Evolutionary conservation across 768 basidiomycete species (phyloP).

Genomic region (Pleurotus citrinopileatus): DNA sequence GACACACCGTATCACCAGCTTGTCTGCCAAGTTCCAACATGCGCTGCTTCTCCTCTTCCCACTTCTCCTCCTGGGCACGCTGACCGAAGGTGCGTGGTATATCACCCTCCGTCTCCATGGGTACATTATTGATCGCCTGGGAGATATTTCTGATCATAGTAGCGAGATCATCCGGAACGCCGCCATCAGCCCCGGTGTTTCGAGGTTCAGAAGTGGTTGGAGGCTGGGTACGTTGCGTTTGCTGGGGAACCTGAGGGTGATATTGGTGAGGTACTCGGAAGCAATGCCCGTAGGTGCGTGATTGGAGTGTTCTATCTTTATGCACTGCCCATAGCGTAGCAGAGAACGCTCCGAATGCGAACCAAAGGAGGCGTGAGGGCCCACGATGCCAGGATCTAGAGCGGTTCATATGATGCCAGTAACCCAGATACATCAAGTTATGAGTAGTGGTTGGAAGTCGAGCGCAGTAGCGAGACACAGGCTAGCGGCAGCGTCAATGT

Average conservation of each 20-base stretch:
- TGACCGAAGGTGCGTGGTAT: slow-evolving; percentile 16
- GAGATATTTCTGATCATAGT: slow-evolving; percentile 20
- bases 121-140: slow-evolving; percentile 26
- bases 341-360: slow-evolving; percentile 53
- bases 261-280: slow-evolving; percentile 10
- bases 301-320: slow-evolving; percentile 28
- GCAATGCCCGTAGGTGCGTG: slow-evolving; percentile 14
- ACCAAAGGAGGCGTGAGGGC: slow-evolving; percentile 69
- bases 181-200: neutral
- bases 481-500: neutral
- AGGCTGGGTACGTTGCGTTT: too few species aligned
- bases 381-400: slow-evolving; percentile 19
- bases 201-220: neutral
- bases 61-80: slow-evolving; percentile 25
- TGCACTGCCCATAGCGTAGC: slow-evolving; percentile 40
- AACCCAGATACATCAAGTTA: neutral
- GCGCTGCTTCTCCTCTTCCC: slow-evolving; percentile 48
- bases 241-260: neutral
- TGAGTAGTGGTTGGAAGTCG: neutral
- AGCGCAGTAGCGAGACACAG: neutral
- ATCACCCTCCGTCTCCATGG: slow-evolving; percentile 14
- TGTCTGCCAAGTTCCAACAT: slow-evolving; percentile 43
- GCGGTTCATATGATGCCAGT: slow-evolving; percentile 6
- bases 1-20: slow-evolving; percentile 47
- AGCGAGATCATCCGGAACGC: slow-evolving; percentile 1